Base-by-base conservation (phyloP, 2,329 filamentous ascomycete species). In the Fusarium torreyae region DNA sequence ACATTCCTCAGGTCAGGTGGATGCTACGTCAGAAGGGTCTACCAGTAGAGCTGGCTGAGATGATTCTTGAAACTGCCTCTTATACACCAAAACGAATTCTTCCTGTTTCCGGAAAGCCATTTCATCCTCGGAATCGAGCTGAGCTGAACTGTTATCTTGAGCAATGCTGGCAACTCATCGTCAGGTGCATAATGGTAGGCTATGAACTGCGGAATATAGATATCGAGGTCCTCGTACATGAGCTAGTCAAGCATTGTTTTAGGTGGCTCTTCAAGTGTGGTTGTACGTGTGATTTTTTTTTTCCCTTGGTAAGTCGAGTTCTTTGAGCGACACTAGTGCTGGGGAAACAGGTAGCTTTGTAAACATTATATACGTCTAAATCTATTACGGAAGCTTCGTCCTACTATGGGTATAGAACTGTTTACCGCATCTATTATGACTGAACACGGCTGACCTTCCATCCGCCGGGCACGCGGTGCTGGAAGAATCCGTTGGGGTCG, bases 81-180 rank as follows among this genome's bases (percentile, higher is more conserved):
- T 68, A 68, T 15, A 24, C 33, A 3, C 18, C 46, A 3, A 14
- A 6, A 6, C 26, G 64, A 11, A 39, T 17, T 15, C 28, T 67
- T 0, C 42, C 26, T 1, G 2, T 67, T 0, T 7, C 33, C 2
- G 42, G 46, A 1, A 13, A 53, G 2, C 63, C 64, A 0, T 10
- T 68, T 1, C 57, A 67, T 17, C 51, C 51, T 13, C 26, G 15
- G 1, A 63, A 51, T 3, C 51, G 17, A 4, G 2, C 24, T 1
- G 57, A 63, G 8, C 1, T 67, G 2, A 22, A 20, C 6, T 20
- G 10, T 1, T 68, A 67, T n/a, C 50, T 67, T 3, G 46, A 63
- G 1, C n/a, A 67, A 11, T 67, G 64, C 13, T 67, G 64, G 64
- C 24, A 63, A 11, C 46, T 67, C 3, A 44, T 67, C 14, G 42